Evolutionary conservation across 345 rosid genomes (phyloP), one percentile per base, ranked within the genome.

Genomic region (Pugionium dolabratum): DNA sequence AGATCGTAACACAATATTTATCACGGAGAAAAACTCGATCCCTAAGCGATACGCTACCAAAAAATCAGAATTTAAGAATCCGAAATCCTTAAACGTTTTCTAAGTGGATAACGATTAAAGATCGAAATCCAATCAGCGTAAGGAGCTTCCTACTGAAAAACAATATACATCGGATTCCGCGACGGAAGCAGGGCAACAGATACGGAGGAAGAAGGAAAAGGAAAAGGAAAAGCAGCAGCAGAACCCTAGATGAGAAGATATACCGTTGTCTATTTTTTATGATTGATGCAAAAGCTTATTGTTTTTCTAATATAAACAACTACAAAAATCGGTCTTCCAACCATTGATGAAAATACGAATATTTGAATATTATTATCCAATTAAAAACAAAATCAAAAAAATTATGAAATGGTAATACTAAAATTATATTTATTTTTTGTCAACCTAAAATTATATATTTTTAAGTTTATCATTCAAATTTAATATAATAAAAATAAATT

Each of bases 201-300:
- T 70, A 9, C 28, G 70, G 27, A 56, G 70, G 18, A 18, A 18
- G 18, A 18, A 35, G 42, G 5, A 52, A 34, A 40, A 3, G 45
- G 7, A 56, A 52, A n/a, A 36, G 34, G 7, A 37, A n/a, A 32
- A 2, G 54, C 1, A 39, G 63, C 5, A 47, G 40, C 36, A 28
- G 27, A 65, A 73, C 67, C 77, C 77, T 73, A 73, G 72, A 67
- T 47, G 72, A 66, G 62, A 25, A 60, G 50, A 66, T 59, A 67
- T 53, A 40, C 1, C 40, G 40, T 3, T 36, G 40, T 7, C 40
- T 36, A 36, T 2, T 5, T 36, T 36, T 36, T 36, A 36, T 36
- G 40, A 36, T 5, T 36, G 40, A 36, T 36, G 7, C 6, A 5
- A 4, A 36, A 36, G 40, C 4, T 36, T 36, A 36, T 4, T 36